Percentiles rank a stretch among this genome's conserved stretches.
These are phyloP conservation scores for Claviceps maximensis DNA, from an alignment of 2,329 filamentous ascomycete species.

Conservation along the genomic window DNA sequence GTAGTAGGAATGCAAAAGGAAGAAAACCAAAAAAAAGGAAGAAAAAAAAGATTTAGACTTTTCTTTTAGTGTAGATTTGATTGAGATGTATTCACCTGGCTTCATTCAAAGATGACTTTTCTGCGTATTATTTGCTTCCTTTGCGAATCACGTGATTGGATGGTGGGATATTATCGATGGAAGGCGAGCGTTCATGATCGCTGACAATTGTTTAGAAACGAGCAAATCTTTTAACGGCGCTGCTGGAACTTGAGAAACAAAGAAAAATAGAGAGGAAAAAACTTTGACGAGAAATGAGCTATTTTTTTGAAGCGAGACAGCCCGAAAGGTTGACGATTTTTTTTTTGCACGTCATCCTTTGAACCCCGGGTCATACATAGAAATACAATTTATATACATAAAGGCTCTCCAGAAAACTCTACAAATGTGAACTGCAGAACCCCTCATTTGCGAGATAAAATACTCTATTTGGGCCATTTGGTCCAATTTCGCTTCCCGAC, in stretches of 20 bases:
- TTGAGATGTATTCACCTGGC: neutral
- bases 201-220: neutral
- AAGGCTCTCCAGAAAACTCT: neutral
- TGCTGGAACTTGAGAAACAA: neutral
- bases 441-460: neutral
- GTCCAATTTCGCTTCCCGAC: slow-evolving; percentile 42
- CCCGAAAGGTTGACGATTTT: too few relatives aligned
- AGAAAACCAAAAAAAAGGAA: too few relatives aligned
- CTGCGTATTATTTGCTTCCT: neutral
- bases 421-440: neutral
- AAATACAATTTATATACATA: slow-evolving; percentile 23
- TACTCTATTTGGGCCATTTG: slow-evolving; percentile 41
- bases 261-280: neutral
- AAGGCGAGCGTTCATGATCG: neutral
- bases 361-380: slow-evolving; percentile 13
- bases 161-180: neutral
- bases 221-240: neutral
- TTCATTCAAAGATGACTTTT: neutral
- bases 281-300: neutral
- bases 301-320: too few relatives aligned
- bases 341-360: neutral
- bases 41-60: too few relatives aligned
- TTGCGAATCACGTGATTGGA: neutral
- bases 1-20: neutral
- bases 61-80: neutral